phyloP scores from a whole-genome alignment of 371 early-diverging fungal genomes.

The Lichtheimia corymbifera region DNA sequence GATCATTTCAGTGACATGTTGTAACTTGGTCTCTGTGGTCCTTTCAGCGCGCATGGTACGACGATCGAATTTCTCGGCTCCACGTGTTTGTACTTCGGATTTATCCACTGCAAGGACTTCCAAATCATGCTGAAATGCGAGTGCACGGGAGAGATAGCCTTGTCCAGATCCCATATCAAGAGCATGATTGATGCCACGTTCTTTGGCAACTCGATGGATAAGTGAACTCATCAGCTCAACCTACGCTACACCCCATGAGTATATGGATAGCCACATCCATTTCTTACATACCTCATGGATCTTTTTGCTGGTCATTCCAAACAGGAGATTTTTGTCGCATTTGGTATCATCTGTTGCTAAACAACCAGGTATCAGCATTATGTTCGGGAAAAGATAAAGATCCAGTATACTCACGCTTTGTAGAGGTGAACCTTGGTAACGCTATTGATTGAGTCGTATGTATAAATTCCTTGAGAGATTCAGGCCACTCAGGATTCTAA shows the following conservation, averaged over 20 bases:
- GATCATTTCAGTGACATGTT: conserved; percentile 60
- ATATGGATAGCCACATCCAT: neutral
- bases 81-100: conserved; percentile 76
- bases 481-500: conserved; percentile 14
- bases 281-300: conserved; percentile 27
- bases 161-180: conserved; percentile 75
- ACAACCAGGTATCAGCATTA: neutral
- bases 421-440: conserved; percentile 4
- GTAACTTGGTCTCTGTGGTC: conserved; percentile 25
- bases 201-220: conserved; percentile 51
- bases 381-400: no score
- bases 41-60: conserved; percentile 13
- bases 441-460: conserved; percentile 8
- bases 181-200: conserved; percentile 41
- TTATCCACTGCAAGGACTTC: conserved; percentile 83
- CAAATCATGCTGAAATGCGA: conserved; percentile 71
- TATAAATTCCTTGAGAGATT: conserved; percentile 15
- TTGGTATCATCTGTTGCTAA: neutral
- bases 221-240: conserved; percentile 66
- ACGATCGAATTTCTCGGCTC: conserved; percentile 68
- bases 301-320: conserved; percentile 29
- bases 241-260: conserved; percentile 7
- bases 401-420: conserved; percentile 2
- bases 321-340: conserved; percentile 8
- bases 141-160: conserved; percentile 77